Percentiles rank a stretch among this genome's conserved stretches.
Conservation (phyloP, 805 yeast species). For the Phaffomyces opuntiae region DNA sequence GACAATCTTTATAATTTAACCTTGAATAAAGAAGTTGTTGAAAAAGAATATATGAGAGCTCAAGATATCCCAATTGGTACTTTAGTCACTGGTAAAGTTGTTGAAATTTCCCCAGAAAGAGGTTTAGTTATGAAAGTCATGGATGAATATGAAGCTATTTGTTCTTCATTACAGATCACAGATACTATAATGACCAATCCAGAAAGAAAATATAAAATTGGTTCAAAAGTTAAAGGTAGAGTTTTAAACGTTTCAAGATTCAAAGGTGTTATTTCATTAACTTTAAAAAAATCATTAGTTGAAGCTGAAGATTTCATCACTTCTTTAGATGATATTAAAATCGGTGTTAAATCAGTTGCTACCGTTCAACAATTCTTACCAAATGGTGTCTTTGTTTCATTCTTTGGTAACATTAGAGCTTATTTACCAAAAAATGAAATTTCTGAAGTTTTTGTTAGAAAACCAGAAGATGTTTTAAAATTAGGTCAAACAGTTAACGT, state of each 20-base stretch:
- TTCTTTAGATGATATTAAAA: constrained; percentile 46
- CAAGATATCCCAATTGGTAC: constrained; percentile 77
- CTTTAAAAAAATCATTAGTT: constrained; percentile 81
- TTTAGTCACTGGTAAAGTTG: constrained; percentile 45
- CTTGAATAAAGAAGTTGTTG: constrained; percentile 56
- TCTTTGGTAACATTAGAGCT: constrained; percentile 73
- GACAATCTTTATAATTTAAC: constrained; percentile 68
- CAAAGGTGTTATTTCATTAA: constrained; percentile 47
- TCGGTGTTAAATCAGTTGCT: constrained; percentile 55
- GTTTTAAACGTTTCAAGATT: constrained; percentile 43
- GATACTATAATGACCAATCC: constrained; percentile 83
- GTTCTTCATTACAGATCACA: constrained; percentile 68
- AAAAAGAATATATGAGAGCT: constrained; percentile 57
- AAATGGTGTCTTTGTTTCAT: constrained; percentile 76
- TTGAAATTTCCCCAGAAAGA: constrained; percentile 43
- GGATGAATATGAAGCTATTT: constrained; percentile 66
- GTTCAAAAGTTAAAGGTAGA: constrained; percentile 73
- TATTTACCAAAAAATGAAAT: constrained; percentile 84
- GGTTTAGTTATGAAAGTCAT: constrained; percentile 67
- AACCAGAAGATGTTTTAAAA: constrained; percentile 71
- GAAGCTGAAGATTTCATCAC: constrained; percentile 34
- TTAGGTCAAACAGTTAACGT: constrained; percentile 81
- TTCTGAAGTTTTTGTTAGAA: constrained; percentile 76
- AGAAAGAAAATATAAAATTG: constrained; percentile 85
- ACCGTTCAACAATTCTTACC: constrained; percentile 66